Base-by-base conservation (phyloP, 805 yeast species). In the Ogataea zsoltii region DNA sequence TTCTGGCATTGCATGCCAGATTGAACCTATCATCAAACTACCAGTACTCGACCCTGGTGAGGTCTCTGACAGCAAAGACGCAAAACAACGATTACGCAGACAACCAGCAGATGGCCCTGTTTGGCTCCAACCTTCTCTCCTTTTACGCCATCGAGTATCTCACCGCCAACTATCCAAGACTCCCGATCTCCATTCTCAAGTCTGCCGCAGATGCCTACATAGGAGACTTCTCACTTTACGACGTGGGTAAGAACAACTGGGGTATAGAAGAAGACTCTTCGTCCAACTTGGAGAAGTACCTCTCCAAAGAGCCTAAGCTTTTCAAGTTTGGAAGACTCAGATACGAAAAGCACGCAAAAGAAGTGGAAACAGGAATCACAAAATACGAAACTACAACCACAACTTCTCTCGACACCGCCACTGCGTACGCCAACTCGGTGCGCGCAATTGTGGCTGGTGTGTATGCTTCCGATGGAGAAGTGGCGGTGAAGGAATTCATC, bases 381-480 rank as follows among this genome's bases (percentile, higher is more conserved):
- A 75, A 74, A 53, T 67, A 58, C 55, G 75, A 71, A 49, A 58
- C 55, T 29, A 68, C 67, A 48, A 54, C 62, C 17, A 41, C 53
- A 7, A 47, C 46, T 3, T 51, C 61, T 3, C 38, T 60, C 12
- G 51, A 55, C 13, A 55, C 57, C 33, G 61, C 65, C 2, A 60
- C 63, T 7, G 80, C 83, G 3, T 77, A 68, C 50, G 85, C 94
- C 2, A 72, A 82, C 19, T 84, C 88, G 23, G 96, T 85, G 5
- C 81, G 95, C 65, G 80, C 97, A 2, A 72, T 91, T 3, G 73
- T 91, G 33, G 96, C 94, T 29, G 96, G 92, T 17, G 70, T 88
- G 28, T 87, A 86, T 69, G 82, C 88, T 2, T 86, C 85, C 46
- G 72, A 76, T 32, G 91, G 91, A 21, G 80, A 81, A 51, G 76